Evolutionary conservation across 2,329 filamentous ascomycete species (phyloP).

Genomic region (Bretziella fagacearum): DNA sequence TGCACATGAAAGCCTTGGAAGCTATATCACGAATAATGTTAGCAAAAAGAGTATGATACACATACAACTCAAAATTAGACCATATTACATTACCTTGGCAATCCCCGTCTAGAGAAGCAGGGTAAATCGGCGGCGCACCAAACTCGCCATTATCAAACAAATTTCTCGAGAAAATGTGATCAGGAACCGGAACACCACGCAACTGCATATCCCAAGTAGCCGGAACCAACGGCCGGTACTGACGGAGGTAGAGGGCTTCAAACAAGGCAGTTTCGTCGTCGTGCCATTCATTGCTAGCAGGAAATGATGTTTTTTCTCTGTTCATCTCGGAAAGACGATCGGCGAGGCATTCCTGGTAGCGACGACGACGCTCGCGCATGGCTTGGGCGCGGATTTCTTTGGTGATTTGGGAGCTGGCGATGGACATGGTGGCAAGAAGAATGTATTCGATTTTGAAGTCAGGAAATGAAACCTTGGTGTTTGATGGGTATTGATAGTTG

Average conservation of each 20-base stretch:
- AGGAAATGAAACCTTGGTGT: not conserved
- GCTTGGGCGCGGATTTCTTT: not conserved
- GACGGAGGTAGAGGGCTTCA: constrained; percentile 26
- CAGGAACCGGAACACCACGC: constrained; percentile 23
- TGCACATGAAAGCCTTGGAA: constrained; percentile 24
- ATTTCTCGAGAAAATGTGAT: constrained; percentile 21
- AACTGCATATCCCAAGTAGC: constrained; percentile 21
- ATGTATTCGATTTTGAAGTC: not conserved
- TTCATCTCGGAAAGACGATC: constrained; percentile 25
- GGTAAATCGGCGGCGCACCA: constrained; percentile 24
- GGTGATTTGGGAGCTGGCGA: not conserved
- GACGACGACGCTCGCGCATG: constrained; percentile 3
- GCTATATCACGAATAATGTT: constrained; percentile 18
- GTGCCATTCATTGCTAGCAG: constrained; percentile 32
- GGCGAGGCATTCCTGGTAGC: constrained; percentile 1
- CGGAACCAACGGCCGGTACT: constrained; percentile 26
- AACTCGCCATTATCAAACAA: constrained; percentile 17
- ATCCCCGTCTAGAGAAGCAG: constrained; percentile 21
- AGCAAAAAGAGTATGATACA: not conserved
- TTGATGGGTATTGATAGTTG: not conserved
- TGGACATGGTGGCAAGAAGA: not conserved
- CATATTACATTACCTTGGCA: constrained; percentile 21
- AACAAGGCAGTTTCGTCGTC: constrained; percentile 31
- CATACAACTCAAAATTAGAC: not conserved
- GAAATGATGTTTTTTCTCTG: constrained; percentile 26